phyloP scores from a whole-genome alignment of 2,329 filamentous ascomycete species.

The Trichoderma gracile region DNA sequence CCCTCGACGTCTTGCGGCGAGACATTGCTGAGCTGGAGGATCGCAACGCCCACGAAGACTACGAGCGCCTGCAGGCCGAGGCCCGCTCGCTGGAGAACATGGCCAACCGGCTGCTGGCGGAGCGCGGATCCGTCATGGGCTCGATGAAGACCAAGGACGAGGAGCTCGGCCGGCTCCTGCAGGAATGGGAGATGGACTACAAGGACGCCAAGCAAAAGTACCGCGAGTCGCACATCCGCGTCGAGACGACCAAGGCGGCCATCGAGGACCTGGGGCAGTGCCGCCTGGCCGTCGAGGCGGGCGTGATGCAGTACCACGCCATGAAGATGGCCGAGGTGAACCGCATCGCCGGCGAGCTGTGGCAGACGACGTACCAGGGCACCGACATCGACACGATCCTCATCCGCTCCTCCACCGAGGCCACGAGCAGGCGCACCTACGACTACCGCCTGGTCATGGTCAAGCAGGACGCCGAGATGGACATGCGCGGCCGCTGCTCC shows the following conservation, averaged over 20 bases:
- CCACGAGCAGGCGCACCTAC: conserved; percentile 75
- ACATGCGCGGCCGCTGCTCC: conserved; percentile 97
- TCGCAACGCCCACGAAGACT: conserved; percentile 81
- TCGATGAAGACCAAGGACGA: conserved; percentile 82
- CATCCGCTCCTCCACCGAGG: conserved; percentile 88
- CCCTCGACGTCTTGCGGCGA: conserved; percentile 64
- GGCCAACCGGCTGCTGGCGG: conserved; percentile 68
- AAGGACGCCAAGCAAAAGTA: conserved; percentile 78
- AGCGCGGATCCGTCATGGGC: conserved; percentile 73
- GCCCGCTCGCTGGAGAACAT: conserved; percentile 66
- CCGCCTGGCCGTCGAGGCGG: conserved; percentile 81
- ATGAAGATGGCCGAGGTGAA: conserved; percentile 99
- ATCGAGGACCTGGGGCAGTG: conserved; percentile 88
- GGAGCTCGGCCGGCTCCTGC: conserved; percentile 69
- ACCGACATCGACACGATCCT: conserved; percentile 96
- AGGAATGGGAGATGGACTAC: conserved; percentile 85
- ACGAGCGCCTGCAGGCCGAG: conserved; percentile 70
- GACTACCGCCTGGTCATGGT: conserved; percentile 99
- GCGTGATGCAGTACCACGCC: conserved; percentile 94
- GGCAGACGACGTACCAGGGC: conserved; percentile 94
- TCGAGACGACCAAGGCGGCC: conserved; percentile 88
- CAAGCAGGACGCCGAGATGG: conserved; percentile 96
- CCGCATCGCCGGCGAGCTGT: conserved; percentile 90
- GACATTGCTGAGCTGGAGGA: conserved; percentile 75
- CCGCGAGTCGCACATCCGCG: conserved; percentile 83